Base-by-base conservation (phyloP, 495 filamentous ascomycete species). In the Tuber aestivum region DNA sequence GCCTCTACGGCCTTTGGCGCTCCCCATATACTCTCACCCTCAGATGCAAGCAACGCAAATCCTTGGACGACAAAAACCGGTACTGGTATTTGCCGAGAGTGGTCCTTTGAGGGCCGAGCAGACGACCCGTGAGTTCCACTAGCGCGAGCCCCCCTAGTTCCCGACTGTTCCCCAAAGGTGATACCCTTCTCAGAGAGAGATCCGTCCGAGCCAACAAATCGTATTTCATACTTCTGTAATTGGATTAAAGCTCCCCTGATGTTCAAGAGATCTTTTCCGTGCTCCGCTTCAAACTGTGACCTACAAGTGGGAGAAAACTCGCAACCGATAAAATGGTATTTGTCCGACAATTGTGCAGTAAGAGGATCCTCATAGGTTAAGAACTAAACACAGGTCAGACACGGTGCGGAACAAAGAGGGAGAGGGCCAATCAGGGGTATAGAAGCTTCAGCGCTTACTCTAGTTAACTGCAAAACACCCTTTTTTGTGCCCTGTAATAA, bases 191-290 rank as follows among this genome's bases (percentile, higher is more conserved):
- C 76, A n/a, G 72, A 80, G 12, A 77, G 65, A 18, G 42, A 69
- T 56, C 78, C 78, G 70, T 80, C 77, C 23, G 65, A 74, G 20
- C 78, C 77, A 75, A 70, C 41, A 44, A 82, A 82, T n/a, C 68
- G 77, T 16, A 76, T 68, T 20, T 78, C 35, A 23, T 75, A 74
- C 48, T 70, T 71, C 69, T 14, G 38, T 5, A 72, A 40, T 44
- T 70, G 76, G 27, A 80, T 74, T 48, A 77, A 38, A 3, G 65
- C 77, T 16, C 78, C 78, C 10, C 70, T 74, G n/a, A 80, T 70
- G 38, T 20, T 9, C 12, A 41, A 45, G 18, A 80, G 71, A 23
- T 44, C 70, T 38, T 41, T 41, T 9, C 50, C 71, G 41, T 69
- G 20, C 41, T 73, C 75, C n/a, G 48, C 21, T 44, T 80, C 78